These are phyloP conservation scores for Xylariales sp. DNA, from an alignment of 2,329 filamentous ascomycete genomes.

Conservation along the genomic window DNA sequence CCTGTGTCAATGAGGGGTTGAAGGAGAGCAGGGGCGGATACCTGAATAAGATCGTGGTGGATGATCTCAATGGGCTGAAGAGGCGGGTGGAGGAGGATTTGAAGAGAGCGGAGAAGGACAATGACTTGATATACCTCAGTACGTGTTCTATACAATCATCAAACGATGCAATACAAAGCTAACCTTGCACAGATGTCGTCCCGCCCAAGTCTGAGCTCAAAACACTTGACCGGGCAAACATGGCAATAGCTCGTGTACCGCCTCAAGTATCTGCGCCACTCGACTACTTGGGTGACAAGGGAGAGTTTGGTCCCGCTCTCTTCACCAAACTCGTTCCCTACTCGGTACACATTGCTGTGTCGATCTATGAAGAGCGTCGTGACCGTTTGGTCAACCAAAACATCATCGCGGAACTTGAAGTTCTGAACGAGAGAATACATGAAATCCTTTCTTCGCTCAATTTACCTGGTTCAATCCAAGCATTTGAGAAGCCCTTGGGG, in stretches of 20 bases:
- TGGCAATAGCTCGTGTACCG: conserved; percentile 77
- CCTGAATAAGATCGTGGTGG: conserved; percentile 74
- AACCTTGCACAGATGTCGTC: conserved; percentile 53
- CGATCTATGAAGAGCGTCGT: conserved; percentile 87
- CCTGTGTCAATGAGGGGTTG: conserved; percentile 79
- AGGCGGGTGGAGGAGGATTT: conserved; percentile 78
- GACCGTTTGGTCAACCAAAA: conserved; percentile 87
- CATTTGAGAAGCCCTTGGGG: conserved; percentile 89
- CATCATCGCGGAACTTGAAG: conserved; percentile 80
- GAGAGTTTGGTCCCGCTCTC: conserved; percentile 76
- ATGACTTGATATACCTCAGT: conserved; percentile 90
- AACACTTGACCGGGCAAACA: conserved; percentile 78
- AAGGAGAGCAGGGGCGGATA: conserved; percentile 71
- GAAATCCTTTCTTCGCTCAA: conserved; percentile 77
- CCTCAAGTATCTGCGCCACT: conserved; percentile 78
- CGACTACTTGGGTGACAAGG: conserved; percentile 72
- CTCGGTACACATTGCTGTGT: conserved; percentile 89
- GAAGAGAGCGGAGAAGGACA: conserved; percentile 91
- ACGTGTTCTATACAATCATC: conserved; percentile 23
- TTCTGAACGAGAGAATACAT: conserved; percentile 73
- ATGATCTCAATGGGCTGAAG: conserved; percentile 80
- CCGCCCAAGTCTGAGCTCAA: conserved; percentile 85
- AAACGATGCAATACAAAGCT: background rate
- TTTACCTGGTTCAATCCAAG: conserved; percentile 87
- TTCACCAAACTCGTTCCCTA: conserved; percentile 93